Evolutionary conservation across 139 green algal genomes (phyloP), one percentile per base, ranked within the genome.

Genomic region (Marvania coccoides): DNA sequence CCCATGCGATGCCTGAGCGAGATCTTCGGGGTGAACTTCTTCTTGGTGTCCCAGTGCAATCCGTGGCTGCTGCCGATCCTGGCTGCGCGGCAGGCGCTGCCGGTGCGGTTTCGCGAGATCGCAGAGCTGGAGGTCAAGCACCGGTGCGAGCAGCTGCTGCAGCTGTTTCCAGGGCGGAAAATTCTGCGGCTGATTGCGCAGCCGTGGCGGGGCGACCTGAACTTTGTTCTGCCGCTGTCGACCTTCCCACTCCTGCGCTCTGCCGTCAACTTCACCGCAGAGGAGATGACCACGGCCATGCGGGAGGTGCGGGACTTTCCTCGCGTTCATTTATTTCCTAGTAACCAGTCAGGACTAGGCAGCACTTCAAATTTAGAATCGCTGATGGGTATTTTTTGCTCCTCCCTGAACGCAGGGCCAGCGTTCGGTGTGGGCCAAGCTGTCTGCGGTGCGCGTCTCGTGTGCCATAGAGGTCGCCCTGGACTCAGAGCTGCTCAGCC

Each of bases 21-120:
- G 74, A 89, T 91, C 74, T 96, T 95, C 82, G 90, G 90, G 59
- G 89, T 90, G 51, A 96, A 95, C 81, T 86, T 94, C 71, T 96
- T 94, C 65, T 68, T 96, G 28, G 86, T 95, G 15, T 76, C 40
- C 64, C 90, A 96, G 78, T 87, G 76, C 69, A 96, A 96, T 81
- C 90, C 90, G 6, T 91, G 91, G 64, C 87, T 96, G 51, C 79
- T 92, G 56, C 87, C 87, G 6, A 72, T 91, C 24, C 75, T 95
- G 14, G 85, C 88, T 68, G 56, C 88, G n/a, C 88, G 87, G 73
- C 79, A 74, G 47, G 61, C 60, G 26, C 60, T 95, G 58, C 83
- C 82, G 31, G 66, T 68, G 53, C 80, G 67, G 64, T 76, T 90
- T 54, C 76, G 75, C 36, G 81, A 85, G 58, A 46, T 93, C 45